phyloP scores from a whole-genome alignment of 2,329 filamentous ascomycete genomes.

The Torrubiella hemipterigena region DNA sequence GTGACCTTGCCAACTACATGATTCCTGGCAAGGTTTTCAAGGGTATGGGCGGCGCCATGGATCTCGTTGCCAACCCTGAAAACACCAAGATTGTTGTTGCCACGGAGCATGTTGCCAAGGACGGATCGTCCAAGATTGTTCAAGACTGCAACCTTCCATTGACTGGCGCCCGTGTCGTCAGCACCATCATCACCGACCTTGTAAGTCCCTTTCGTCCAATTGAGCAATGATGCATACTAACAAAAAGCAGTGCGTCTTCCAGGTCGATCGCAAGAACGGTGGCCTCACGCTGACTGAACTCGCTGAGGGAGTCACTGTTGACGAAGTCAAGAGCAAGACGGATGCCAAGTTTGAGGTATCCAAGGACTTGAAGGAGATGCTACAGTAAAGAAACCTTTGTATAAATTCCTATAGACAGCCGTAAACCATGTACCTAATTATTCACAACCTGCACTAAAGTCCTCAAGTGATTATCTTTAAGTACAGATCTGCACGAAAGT shows the following conservation, averaged over 20 bases:
- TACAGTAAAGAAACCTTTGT: too few species aligned
- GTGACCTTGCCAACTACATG: slow-evolving; percentile 84
- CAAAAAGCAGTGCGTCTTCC: slow-evolving; percentile 48
- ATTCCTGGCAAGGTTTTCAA: slow-evolving; percentile 80
- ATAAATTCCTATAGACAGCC: too few species aligned
- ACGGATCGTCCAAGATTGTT: slow-evolving; percentile 55
- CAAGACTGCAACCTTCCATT: slow-evolving; percentile 51
- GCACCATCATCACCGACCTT: slow-evolving; percentile 63
- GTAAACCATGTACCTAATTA: too few species aligned
- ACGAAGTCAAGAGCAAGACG: slow-evolving; percentile 59
- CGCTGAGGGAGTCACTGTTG: slow-evolving; percentile 54
- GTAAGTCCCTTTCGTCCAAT: slow-evolving; percentile 29
- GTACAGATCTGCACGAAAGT: too few species aligned
- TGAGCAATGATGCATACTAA: slow-evolving; percentile 2
- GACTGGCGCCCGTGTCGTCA: slow-evolving; percentile 55
- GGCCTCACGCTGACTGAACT: slow-evolving; percentile 57
- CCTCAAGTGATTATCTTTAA: too few species aligned
- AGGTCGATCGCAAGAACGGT: slow-evolving; percentile 51
- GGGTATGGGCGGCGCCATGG: slow-evolving; percentile 75
- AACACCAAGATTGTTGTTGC: slow-evolving; percentile 62
- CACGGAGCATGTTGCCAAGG: slow-evolving; percentile 58
- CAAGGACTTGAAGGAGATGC: slow-evolving; percentile 38
- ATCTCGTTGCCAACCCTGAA: slow-evolving; percentile 59
- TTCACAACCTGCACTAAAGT: too few species aligned
- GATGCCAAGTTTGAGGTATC: slow-evolving; percentile 55